Conservation (phyloP, 2,329 filamentous ascomycete genomes). For the Chrysosporium queenslandicum region DNA sequence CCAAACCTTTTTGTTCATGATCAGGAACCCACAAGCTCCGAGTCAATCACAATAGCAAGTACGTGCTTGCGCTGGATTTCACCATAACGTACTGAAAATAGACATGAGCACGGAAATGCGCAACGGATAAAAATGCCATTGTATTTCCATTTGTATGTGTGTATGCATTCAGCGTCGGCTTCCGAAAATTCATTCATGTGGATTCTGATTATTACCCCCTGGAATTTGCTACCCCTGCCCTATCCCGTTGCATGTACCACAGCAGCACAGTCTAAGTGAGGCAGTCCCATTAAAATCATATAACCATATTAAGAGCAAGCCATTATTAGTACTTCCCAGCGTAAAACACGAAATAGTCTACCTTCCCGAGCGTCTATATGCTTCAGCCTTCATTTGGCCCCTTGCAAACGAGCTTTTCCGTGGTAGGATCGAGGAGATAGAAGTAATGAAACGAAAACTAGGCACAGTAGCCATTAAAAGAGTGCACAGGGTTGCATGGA, state of each 20-base stretch:
- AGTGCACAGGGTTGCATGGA: neutral
- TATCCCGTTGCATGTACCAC: neutral
- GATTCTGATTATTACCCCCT: neutral
- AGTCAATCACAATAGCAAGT: neutral
- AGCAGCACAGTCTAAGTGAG: neutral
- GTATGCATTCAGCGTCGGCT: neutral
- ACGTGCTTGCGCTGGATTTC: neutral
- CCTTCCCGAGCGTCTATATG: conserved; percentile 10
- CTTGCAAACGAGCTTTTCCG: neutral
- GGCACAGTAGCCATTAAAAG: neutral
- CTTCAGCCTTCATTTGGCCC: neutral
- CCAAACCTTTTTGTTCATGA: neutral
- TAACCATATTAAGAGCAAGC: conserved; percentile 3
- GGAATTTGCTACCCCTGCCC: neutral
- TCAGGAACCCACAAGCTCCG: neutral
- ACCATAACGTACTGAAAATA: no score
- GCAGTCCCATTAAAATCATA: conserved; percentile 5
- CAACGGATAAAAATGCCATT: neutral
- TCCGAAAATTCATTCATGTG: neutral
- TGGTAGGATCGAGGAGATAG: neutral
- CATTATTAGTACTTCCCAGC: conserved; percentile 1
- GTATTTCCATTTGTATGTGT: neutral
- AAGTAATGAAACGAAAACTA: neutral
- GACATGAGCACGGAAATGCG: neutral
- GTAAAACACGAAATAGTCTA: conserved; percentile 2